Evolutionary conservation across 2,329 filamentous ascomycete genomes (phyloP).

Genomic region (Thermothelomyces thermophilus): DNA sequence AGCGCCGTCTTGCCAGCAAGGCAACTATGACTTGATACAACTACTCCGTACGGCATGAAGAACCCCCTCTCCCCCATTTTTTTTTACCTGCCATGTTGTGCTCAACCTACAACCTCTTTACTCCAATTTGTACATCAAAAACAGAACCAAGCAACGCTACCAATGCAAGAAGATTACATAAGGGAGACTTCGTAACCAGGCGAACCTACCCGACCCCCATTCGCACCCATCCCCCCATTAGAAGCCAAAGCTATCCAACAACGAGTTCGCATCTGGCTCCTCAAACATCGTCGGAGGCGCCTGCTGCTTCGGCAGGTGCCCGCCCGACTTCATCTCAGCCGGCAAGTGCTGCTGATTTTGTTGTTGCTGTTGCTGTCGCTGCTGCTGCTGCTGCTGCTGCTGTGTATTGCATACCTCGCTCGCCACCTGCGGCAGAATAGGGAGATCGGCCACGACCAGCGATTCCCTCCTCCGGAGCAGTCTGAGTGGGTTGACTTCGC

Average conservation of each 20-base stretch:
- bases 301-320: slow-evolving; percentile 33
- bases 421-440: slow-evolving; percentile 31
- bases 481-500: slow-evolving; percentile 57
- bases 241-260: slow-evolving; percentile 92
- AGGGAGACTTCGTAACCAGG: too few relatives aligned
- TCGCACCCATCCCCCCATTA: slow-evolving; percentile 32
- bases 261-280: slow-evolving; percentile 82
- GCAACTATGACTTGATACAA: too few relatives aligned
- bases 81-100: too few relatives aligned
- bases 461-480: slow-evolving; percentile 66
- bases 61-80: too few relatives aligned
- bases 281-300: slow-evolving; percentile 72
- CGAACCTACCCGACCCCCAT: neutral
- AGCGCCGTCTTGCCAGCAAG: too few relatives aligned
- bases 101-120: too few relatives aligned
- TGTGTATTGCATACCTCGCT: slow-evolving; percentile 18
- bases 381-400: slow-evolving; percentile 4
- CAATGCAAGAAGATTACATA: too few relatives aligned
- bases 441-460: slow-evolving; percentile 71
- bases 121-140: too few relatives aligned
- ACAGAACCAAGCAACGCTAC: too few relatives aligned
- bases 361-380: neutral
- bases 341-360: slow-evolving; percentile 27
- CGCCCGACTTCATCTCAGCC: slow-evolving; percentile 38
- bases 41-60: too few relatives aligned